Base-by-base conservation (phyloP, 108 stramenopile genomes). In the Schizochytrium sp. region DNA sequence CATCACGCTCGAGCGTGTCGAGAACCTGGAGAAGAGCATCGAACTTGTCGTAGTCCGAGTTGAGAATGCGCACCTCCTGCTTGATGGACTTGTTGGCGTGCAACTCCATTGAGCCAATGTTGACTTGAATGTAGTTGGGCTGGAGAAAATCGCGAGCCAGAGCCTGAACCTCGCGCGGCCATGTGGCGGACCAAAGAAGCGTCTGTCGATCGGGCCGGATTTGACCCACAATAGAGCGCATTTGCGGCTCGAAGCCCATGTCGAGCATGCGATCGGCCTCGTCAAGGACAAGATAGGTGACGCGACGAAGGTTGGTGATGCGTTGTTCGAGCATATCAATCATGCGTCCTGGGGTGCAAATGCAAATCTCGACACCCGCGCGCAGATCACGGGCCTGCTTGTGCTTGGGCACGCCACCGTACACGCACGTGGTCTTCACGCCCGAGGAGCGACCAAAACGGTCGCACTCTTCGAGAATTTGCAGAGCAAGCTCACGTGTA, bases 381-480 rank as follows among this genome's bases (percentile, higher is more conserved):
- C 94, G 90, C 44, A 99, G 91, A 34, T 93, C 93, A 48, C 95
- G 90, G 23, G 58, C 88, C 93, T 95, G 95, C 58, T 88, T 88
- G 16, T 93, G 87, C 90, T 98, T 98, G 83, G 98, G 97, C 16
- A 97, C 98, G 72, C 99, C 99, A 19, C 99, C 99, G 90, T 99
- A 99, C 5, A 99, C 97, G 58, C 98, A 97, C 44, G 98, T 98
- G 90, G 97, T 98, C 91, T 98, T 98, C 91, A 99, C 97, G 83
- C 96, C 97, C 6, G 95, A 95, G 5, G 95, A 95, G 29, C 90
- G 87, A 8, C 98, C 98, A 90, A 99, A 99, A 91, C 98, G 98
- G 95, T 98, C 98, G 88, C 98, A 98, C 92, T 99, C 98, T 87
- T 96, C 97, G 90, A 98, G 98, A 95, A 99, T 99, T 93, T 99